Percentiles rank a stretch among this genome's conserved stretches.
These are phyloP conservation scores for Globisporangium viniferum DNA, from an alignment of 352 stramenopile genomes.

Conservation along the genomic window DNA sequence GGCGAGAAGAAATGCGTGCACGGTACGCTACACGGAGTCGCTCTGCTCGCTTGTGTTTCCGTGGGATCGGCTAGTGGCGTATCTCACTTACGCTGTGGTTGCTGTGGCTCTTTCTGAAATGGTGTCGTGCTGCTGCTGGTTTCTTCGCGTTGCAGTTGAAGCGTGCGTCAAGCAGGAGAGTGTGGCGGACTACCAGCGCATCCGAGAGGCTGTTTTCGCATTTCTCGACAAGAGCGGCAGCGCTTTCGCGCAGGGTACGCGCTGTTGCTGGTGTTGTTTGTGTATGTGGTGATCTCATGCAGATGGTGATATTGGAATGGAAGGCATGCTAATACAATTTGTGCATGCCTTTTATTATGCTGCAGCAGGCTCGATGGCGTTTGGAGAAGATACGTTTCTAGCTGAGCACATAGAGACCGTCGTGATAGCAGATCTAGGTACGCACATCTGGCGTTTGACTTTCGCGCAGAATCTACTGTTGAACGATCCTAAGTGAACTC, in stretches of 20 bases:
- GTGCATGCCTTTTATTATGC: not conserved
- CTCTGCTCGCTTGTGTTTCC: not conserved
- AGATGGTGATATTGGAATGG: not conserved
- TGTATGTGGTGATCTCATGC: not conserved
- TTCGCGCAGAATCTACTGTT: not conserved
- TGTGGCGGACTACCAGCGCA: constrained; percentile 32
- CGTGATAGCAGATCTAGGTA: constrained; percentile 41
- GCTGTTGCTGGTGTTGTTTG: not conserved
- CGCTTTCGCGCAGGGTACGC: not conserved
- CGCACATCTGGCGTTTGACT: too few species aligned
- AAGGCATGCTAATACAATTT: not conserved
- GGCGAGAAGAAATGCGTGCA: not conserved
- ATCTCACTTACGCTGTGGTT: not conserved
- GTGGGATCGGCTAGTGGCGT: not conserved
- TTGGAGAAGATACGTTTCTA: constrained; percentile 26
- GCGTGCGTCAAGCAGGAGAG: constrained; percentile 51
- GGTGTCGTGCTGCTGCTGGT: not conserved
- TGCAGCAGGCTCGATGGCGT: constrained; percentile 26
- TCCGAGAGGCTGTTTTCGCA: constrained; percentile 31
- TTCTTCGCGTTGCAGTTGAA: constrained; percentile 39
- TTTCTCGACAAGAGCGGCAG: constrained; percentile 15
- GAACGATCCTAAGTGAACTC: not conserved
- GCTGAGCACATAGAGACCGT: constrained; percentile 35
- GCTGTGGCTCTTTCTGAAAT: not conserved
- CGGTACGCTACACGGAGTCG: not conserved